Evolutionary conservation across 1,284 basidiomycete genomes (phyloP).

Genomic region (Ganoderma multipileum): DNA sequence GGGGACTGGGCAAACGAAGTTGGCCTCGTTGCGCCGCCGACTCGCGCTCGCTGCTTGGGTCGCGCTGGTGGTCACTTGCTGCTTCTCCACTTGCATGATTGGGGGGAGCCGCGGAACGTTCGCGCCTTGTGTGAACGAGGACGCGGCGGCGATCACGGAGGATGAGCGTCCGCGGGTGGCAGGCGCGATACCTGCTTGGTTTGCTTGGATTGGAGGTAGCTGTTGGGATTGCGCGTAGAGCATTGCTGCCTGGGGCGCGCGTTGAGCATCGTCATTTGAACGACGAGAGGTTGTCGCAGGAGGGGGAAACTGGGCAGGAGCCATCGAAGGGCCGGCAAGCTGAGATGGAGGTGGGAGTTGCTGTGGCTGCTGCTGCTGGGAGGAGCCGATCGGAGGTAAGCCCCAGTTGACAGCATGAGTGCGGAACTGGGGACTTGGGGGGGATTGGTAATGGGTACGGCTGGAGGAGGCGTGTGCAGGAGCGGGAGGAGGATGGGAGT

Average conservation of each 20-base stretch:
- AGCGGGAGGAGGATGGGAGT: conserved; percentile 41
- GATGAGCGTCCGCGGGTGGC: conserved; percentile 21
- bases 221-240: conserved; percentile 36
- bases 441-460: conserved; percentile 22
- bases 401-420: conserved; percentile 31
- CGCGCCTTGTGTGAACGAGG: conserved; percentile 41
- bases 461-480: conserved; percentile 26
- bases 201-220: conserved; percentile 30
- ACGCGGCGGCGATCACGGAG: conserved; percentile 25
- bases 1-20: conserved; percentile 93
- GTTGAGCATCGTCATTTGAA: conserved; percentile 35
- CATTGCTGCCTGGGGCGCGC: conserved; percentile 35
- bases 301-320: conserved; percentile 11
- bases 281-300: conserved; percentile 21
- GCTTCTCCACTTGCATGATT: conserved; percentile 87
- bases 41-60: conserved; percentile 93
- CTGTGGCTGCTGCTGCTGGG: conserved; percentile 22
- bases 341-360: conserved; percentile 25
- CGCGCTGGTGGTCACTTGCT: conserved; percentile 94
- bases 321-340: conserved; percentile 31
- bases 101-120: conserved; percentile 74
- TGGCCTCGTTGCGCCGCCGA: conserved; percentile 87
- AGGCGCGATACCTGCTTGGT: conserved; percentile 15
- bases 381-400: conserved; percentile 20
- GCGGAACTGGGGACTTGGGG: conserved; percentile 28